Conservation (phyloP, 257 asterid genomes). For the Rehmannia glutinosa region DNA sequence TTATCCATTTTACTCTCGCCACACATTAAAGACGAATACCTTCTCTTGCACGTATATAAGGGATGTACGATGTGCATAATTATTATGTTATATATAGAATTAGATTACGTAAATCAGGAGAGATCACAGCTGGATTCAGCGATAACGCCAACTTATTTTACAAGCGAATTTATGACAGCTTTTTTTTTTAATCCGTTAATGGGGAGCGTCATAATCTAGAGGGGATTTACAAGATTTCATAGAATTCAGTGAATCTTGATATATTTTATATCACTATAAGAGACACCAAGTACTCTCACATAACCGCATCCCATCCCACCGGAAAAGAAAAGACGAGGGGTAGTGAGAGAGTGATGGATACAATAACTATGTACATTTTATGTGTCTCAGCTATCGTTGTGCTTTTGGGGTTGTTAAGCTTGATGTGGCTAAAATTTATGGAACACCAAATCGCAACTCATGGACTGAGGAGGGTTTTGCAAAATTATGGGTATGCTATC, state of each 20-base stretch:
- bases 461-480: neutral
- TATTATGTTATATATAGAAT: neutral
- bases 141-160: neutral
- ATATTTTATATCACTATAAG: slow-evolving; percentile 5
- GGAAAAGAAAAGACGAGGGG: no score
- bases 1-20: neutral
- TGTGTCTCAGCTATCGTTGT: neutral
- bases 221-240: slow-evolving; percentile 13
- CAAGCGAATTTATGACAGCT: no score
- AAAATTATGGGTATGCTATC: neutral
- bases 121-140: slow-evolving; percentile 1
- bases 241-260: slow-evolving; percentile 2
- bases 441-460: neutral
- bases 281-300: neutral
- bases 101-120: neutral
- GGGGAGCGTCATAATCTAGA: neutral
- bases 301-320: slow-evolving; percentile 1
- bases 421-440: slow-evolving; percentile 13
- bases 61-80: neutral
- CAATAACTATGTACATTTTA: neutral
- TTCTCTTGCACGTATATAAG: neutral
- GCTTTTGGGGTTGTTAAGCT: slow-evolving; percentile 9
- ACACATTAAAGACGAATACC: neutral
- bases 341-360: neutral
- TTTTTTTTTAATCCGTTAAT: no score